Base-by-base conservation (phyloP, 441 rosid species). In the Hura crepitans region DNA sequence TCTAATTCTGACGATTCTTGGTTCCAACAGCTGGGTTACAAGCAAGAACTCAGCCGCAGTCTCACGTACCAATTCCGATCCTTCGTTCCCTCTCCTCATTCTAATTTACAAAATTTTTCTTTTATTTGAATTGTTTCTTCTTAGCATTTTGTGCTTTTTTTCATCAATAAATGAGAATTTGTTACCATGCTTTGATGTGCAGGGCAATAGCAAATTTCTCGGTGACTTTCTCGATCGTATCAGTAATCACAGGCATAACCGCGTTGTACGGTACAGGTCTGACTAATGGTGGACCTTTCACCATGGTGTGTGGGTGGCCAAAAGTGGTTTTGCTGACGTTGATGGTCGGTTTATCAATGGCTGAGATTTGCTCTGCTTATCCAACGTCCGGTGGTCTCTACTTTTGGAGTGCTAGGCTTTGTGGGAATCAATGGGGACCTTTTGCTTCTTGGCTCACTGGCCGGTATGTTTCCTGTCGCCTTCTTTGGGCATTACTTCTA, bases 381-480 rank as follows among this genome's bases (percentile, higher is more conserved):
- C 93, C 90, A 0, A 83, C 87, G 13, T 78, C 87, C 1, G 86
- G 85, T 31, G 90, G 89, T 2, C 89, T 86, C 22, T 78, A 85
- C 67, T 83, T 75, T 66, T 88, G 93, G 90, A 86, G 86, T 47
- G 84, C 90, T 17, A 77, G 65, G 75, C 81, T 83, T 9, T 78
- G 83, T 37, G 85, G 86, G 22, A 46, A 49, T 5, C 13, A 45
- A 2, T 85, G 89, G 89, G 86, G 86, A 1, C 90, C 89, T 23
- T 18, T 79, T 37, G 85, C 89, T 62, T 84, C 86, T 46, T 88
- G 89, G 89, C 76, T 85, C 67, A 83, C 86, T 5, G 87, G 93
- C 71, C 84, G 87, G 90, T 81, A 80, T 11, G 77, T 28, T 63
- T 14, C 9, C 57, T 18, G 1, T 8, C 11, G 22, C 33, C 6